A percentile compares a stretch with the other conserved stretches of the same genome.
Evolutionary conservation across 2,329 filamentous ascomycete genomes (phyloP).

Genomic region (Pseudogymnoascus sp.): DNA sequence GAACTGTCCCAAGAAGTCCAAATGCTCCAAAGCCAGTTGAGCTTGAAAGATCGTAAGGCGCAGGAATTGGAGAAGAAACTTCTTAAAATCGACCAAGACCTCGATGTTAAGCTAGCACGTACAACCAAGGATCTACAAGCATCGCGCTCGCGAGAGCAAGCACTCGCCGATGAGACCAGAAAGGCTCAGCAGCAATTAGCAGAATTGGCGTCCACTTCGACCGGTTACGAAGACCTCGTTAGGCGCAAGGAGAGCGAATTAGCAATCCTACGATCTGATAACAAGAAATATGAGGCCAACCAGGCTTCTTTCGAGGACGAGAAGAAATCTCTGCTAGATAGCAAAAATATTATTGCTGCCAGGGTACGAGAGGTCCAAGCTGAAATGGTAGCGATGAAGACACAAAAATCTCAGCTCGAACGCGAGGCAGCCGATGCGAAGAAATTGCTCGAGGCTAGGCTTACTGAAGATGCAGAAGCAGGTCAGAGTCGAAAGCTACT

Average conservation of each 20-base stretch:
- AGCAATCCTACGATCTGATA: slow-evolving; percentile 73
- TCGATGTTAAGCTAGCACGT: slow-evolving; percentile 74
- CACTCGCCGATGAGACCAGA: slow-evolving; percentile 72
- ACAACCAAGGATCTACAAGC: slow-evolving; percentile 74
- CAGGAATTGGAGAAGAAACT: slow-evolving; percentile 81
- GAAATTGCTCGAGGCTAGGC: slow-evolving; percentile 74
- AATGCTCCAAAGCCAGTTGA: slow-evolving; percentile 84
- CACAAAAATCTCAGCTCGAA: slow-evolving; percentile 76
- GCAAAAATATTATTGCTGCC: slow-evolving; percentile 71
- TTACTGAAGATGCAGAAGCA: slow-evolving; percentile 83
- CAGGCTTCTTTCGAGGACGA: slow-evolving; percentile 73
- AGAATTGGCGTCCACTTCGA: slow-evolving; percentile 83
- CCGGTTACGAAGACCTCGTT: slow-evolving; percentile 90
- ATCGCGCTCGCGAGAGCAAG: slow-evolving; percentile 65
- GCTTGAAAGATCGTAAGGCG: slow-evolving; percentile 81
- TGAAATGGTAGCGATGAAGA: slow-evolving; percentile 78
- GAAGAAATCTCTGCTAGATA: slow-evolving; percentile 59
- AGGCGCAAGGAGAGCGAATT: slow-evolving; percentile 92
- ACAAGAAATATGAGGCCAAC: slow-evolving; percentile 76
- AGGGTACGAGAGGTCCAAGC: slow-evolving; percentile 80
- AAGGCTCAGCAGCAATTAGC: slow-evolving; percentile 78
- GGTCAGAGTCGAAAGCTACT: slow-evolving; percentile 74
- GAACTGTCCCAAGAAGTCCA: slow-evolving; percentile 76
- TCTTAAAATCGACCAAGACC: slow-evolving; percentile 77
- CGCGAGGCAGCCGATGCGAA: slow-evolving; percentile 87